These are phyloP conservation scores for Thermomyces lanuginosus DNA, from an alignment of 2,329 filamentous ascomycete genomes.

Conservation along the genomic window DNA sequence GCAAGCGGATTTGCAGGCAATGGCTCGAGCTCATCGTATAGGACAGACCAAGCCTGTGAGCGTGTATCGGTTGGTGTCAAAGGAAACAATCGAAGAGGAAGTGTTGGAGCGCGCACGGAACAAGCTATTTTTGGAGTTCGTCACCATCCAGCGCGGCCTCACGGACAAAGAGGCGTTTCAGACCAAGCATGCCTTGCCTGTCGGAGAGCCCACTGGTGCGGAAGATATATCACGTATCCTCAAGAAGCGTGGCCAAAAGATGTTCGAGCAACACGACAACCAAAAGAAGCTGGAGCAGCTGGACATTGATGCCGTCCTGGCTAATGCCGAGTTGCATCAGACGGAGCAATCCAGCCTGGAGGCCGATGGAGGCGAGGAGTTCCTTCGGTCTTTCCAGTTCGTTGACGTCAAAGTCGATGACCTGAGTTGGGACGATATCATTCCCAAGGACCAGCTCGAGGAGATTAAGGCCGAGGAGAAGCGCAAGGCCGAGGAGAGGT, in stretches of 20 bases:
- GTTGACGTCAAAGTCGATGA: slow-evolving; percentile 91
- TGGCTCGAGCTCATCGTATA: slow-evolving; percentile 95
- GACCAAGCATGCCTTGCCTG: slow-evolving; percentile 55
- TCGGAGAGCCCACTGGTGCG: slow-evolving; percentile 69
- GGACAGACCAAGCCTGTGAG: slow-evolving; percentile 92
- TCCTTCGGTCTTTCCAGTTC: slow-evolving; percentile 76
- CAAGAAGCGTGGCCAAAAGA: slow-evolving; percentile 95
- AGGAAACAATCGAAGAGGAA: slow-evolving; percentile 96
- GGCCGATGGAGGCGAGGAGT: slow-evolving; percentile 91
- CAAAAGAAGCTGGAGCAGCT: slow-evolving; percentile 93
- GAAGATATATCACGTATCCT: slow-evolving; percentile 94
- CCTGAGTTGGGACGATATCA: slow-evolving; percentile 96
- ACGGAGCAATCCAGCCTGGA: slow-evolving; percentile 89
- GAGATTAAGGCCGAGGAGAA: slow-evolving; percentile 82
- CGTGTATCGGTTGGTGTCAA: slow-evolving; percentile 89
- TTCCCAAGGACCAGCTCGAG: slow-evolving; percentile 81
- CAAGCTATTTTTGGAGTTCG: slow-evolving; percentile 91
- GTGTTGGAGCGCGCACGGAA: slow-evolving; percentile 91
- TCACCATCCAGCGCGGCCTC: slow-evolving; percentile 91
- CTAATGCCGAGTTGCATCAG: slow-evolving; percentile 92
- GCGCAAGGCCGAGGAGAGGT: slow-evolving; percentile 64
- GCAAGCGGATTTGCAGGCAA: slow-evolving; percentile 91
- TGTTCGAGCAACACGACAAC: slow-evolving; percentile 96
- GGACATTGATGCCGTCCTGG: slow-evolving; percentile 91
- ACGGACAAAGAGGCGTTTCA: slow-evolving; percentile 83